Conservation (phyloP, 441 rosid genomes). For the Cnidoscolus chayamansa region DNA sequence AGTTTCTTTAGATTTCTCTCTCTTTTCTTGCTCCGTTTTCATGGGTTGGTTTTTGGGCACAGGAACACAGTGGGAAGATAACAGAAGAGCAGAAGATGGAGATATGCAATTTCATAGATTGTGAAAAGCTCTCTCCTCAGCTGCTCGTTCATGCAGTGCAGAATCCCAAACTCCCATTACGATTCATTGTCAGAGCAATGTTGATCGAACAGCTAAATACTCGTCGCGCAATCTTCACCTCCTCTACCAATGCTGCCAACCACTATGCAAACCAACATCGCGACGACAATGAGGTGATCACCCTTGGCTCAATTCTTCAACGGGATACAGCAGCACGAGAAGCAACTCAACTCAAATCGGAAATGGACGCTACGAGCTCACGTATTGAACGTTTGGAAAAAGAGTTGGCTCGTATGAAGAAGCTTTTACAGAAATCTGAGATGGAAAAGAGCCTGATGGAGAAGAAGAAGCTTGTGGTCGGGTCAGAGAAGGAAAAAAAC, state of each 20-base stretch:
- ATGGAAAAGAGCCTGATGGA: conserved; percentile 25
- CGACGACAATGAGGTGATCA: conserved; percentile 22
- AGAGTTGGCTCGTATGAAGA: conserved; percentile 60
- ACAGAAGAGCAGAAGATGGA: conserved; percentile 58
- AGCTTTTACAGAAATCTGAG: conserved; percentile 33
- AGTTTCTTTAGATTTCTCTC: too few relatives aligned
- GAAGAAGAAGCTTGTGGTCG: conserved; percentile 15
- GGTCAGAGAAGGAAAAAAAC: not conserved
- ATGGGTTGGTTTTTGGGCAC: not conserved
- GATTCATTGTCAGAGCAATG: conserved; percentile 84
- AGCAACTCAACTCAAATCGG: conserved; percentile 53
- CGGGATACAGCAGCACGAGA: conserved; percentile 57
- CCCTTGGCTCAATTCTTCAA: conserved; percentile 64
- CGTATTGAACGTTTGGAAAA: conserved; percentile 66
- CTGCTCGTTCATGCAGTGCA: conserved; percentile 69
- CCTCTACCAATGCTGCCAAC: conserved; percentile 23
- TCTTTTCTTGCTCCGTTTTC: too few relatives aligned
- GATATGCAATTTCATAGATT: conserved; percentile 67
- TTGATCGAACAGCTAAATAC: conserved; percentile 72
- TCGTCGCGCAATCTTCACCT: conserved; percentile 51
- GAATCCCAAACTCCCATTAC: conserved; percentile 70
- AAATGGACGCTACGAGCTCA: conserved; percentile 62
- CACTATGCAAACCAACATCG: not conserved
- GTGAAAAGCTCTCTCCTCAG: conserved; percentile 62
- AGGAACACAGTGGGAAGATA: conserved; percentile 51